Evolutionary conservation across 176 grass and related monocot genomes (phyloP), one percentile per base, ranked within the genome.

Genomic region (Aegilops tauschii): DNA sequence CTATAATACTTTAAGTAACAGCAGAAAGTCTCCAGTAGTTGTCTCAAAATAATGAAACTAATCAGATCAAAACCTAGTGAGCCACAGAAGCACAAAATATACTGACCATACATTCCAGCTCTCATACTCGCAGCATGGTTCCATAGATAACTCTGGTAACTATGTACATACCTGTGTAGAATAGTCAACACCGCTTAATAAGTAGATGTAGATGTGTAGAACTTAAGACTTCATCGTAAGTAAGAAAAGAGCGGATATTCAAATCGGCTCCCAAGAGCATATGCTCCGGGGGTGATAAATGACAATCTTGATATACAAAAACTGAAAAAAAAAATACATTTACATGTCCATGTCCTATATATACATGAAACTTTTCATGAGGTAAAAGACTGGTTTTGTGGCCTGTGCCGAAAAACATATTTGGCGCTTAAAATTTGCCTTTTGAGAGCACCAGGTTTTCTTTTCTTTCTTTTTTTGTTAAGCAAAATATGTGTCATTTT

Each of bases 131-230:
- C 93, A 83, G 96, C 96, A 94, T 96, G 92, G 63, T 98, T 98
- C 96, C 96, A 98, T 39, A 98, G 47, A 83, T 96, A 96, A 85
- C 96, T 98, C 90, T 98, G 96, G 79, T 98, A 98, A 85, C 96
- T 98, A 90, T 98, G 93, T 64, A 98, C 93, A 88, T 98, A 98
- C 93, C 96, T 98, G 82, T 61, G 82, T 77, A 84, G 42, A 58
- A 90, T 85, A 85, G 54, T 80, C 29, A 69, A 59, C n/a, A 67
- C 35, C 3, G 12, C 16, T 84, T 84, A 84, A 63, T 84, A 54
- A 31, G 79, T 68, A 81, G 62, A 83, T 39, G 68, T 61, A 10
- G 13, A 75, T 75, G 25, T 76, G 73, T 72, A 73, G 52, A 73
- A 37, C 50, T 36, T 72, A 83, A 61, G 17, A 73, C 23, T 73